Conservation (phyloP, 768 basidiomycete genomes). For the Calvatia gigantea region DNA sequence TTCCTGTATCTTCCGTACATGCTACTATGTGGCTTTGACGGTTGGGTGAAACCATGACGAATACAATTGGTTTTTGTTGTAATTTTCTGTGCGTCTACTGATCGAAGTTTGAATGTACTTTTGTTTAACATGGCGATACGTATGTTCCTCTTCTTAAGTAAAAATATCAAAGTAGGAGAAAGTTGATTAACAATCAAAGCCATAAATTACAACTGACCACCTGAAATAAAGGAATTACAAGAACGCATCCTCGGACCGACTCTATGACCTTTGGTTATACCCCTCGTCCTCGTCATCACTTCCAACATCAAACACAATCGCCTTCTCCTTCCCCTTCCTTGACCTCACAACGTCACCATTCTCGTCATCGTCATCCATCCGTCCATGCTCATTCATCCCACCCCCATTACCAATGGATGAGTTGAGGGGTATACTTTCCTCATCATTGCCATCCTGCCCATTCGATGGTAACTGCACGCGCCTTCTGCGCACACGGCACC, state of each 20-base stretch:
- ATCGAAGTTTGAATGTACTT: not conserved
- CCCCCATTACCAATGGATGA: conserved; percentile 22
- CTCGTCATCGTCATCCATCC: conserved; percentile 41
- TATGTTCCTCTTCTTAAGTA: not conserved
- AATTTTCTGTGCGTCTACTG: not conserved
- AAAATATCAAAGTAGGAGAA: not conserved
- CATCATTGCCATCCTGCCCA: conserved; percentile 27
- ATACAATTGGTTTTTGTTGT: conserved; percentile 39
- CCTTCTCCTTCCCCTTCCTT: conserved; percentile 50
- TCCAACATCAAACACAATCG: conserved; percentile 54
- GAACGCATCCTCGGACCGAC: not conserved
- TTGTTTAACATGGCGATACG: not conserved
- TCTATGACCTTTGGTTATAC: conserved; percentile 20
- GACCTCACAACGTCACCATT: conserved; percentile 25
- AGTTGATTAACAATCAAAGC: conserved; percentile 7
- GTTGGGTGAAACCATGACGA: conserved; percentile 81
- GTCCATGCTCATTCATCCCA: conserved; percentile 32
- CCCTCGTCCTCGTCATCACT: conserved; percentile 47
- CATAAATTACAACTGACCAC: conserved; percentile 1
- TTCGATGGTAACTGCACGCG: conserved; percentile 37
- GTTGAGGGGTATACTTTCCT: conserved; percentile 74
- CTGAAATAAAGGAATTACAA: not conserved
- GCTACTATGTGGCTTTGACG: conserved; percentile 82
- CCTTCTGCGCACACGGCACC: conserved; percentile 62
- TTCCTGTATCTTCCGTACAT: conserved; percentile 77